Base-by-base conservation (phyloP, 2,329 filamentous ascomycete genomes). In the Exophiala sideris region DNA sequence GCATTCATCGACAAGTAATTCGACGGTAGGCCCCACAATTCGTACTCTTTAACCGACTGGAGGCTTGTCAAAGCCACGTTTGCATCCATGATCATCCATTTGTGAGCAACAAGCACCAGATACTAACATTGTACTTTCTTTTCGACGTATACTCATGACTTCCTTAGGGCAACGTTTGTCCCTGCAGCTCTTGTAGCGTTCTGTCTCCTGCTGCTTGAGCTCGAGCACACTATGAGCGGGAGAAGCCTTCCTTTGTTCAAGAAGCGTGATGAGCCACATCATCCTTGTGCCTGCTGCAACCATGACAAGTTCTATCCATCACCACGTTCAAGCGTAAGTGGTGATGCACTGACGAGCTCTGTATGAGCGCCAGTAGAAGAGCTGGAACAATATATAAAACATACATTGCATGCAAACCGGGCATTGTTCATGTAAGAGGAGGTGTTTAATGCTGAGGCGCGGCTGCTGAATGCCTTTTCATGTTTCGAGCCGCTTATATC, bases 1-100 rank as follows among this genome's bases (percentile, higher is more conserved):
- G 34, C 45, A 29, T 57, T 57, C 18, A 45, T 54, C 29, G 48
- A 16, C 21, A 54, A 49, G 36, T 59, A 54, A 44, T 54, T 57
- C 14, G 57, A 45, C 21, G 16, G 20, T 5, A 39, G 34, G 24
- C 42, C 50, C 8, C 16, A 33, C 11, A 51, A 49, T 33, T 34
- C 38, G 11, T 51, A 52, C 34, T 57, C 54, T 50, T 20, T 24
- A 12, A 57, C 53, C 11, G 54, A 59, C 29, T 59, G 57, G 45
- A 54, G 39, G 39, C 48, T 59, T n/a, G 48, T 54, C 39, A 59
- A 59, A 34, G 57, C 54, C n/a, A 51, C 54, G 50, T 59, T 57
- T 52, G 57, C 57, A n/a, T 59, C 57, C 20, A 52, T 54, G 42
- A 57, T 59, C 38, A 52, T 57, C 50, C 54, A 59, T 50, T 16